Evolutionary conservation across 139 green algal genomes (phyloP), one percentile per base, ranked within the genome.

Genomic region (Chlorella ohadii): DNA sequence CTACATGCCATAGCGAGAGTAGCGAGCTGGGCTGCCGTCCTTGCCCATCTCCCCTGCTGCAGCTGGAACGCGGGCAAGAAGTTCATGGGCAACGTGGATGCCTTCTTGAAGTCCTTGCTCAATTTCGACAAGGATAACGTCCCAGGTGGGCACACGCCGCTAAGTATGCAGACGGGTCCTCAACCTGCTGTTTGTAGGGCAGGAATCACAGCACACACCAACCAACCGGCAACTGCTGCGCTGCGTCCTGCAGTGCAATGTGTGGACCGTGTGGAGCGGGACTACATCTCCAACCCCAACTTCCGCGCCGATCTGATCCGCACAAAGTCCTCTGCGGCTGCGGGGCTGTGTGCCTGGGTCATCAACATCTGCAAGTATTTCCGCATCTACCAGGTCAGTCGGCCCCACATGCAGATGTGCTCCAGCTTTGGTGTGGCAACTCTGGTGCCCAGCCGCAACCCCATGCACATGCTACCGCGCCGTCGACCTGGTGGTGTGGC

Each of bases 331-430:
- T 89, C 80, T 15, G 96, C 96, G n/a, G 95, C 95, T 63, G 95
- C 94, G 6, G 96, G 96, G 4, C 91, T 98, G 68, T 97, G 94
- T 81, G 91, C 70, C 33, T 98, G 96, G 96, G 95, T 97, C 17
- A 86, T 96, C 87, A 98, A 98, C 88, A 98, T 98, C 78, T 96
- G 90, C 92, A 97, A 97, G 87, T 98, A 98, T 89, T 96, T 96
- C 93, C 89, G 95, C 63, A 96, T 98, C 74, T 98, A 98, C 88
- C 93, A 98, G 90, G 92, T 94, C 64, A 23, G 85, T 83, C 7
- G 44, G 6, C 44, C 44, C 44, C 44, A 51, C 6, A 6, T 51
- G n/a, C n/a, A n/a, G n/a, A n/a, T n/a, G n/a, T n/a, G n/a, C n/a
- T n/a, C n/a, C n/a, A n/a, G n/a, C 44, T 51, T 51, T 51, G 7